Evolutionary conservation across 176 grass and related monocot genomes (phyloP).

Genomic region (Avena atlantica): DNA sequence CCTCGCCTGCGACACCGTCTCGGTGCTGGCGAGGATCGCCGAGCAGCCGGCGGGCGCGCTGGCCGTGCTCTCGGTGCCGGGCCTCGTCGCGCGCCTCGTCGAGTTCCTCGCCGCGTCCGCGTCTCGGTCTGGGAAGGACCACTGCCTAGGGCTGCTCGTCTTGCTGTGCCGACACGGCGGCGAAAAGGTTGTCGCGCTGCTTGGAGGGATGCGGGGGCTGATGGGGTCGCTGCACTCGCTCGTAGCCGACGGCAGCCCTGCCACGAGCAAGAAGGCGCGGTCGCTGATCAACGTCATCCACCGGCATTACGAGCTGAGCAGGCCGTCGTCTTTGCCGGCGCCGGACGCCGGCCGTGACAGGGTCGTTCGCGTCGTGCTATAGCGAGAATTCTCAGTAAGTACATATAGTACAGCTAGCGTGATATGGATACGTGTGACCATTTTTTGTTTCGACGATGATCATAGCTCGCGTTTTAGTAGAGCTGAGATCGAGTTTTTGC

Average conservation of each 20-base stretch:
- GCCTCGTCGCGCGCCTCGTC: slow-evolving; percentile 46
- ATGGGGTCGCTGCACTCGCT: slow-evolving; percentile 65
- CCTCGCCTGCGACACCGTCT: no score
- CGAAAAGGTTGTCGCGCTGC: slow-evolving; percentile 53
- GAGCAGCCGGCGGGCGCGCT: no score
- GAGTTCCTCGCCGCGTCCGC: slow-evolving; percentile 48
- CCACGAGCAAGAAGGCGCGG: slow-evolving; percentile 62
- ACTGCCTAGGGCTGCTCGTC: slow-evolving; percentile 60
- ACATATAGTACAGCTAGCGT: slow-evolving; percentile 1
- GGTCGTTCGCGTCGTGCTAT: slow-evolving; percentile 58
- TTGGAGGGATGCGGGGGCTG: slow-evolving; percentile 61
- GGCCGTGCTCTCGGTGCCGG: slow-evolving; percentile 47
- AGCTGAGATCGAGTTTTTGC: slow-evolving; percentile 50
- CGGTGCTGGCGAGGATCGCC: no score
- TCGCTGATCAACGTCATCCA: slow-evolving; percentile 77
- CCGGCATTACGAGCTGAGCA: slow-evolving; percentile 44
- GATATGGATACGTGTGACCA: neutral
- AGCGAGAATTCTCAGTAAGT: slow-evolving; percentile 14
- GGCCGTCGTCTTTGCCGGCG: neutral
- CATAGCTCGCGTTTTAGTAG: slow-evolving; percentile 83
- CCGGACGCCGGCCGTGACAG: slow-evolving; percentile 39
- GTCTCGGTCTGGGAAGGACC: slow-evolving; percentile 66
- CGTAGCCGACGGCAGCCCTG: slow-evolving; percentile 59
- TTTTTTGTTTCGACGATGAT: slow-evolving; percentile 36
- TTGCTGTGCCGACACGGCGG: slow-evolving; percentile 69